phyloP scores from a whole-genome alignment of 345 rosid species.

The Citrus glauca region DNA sequence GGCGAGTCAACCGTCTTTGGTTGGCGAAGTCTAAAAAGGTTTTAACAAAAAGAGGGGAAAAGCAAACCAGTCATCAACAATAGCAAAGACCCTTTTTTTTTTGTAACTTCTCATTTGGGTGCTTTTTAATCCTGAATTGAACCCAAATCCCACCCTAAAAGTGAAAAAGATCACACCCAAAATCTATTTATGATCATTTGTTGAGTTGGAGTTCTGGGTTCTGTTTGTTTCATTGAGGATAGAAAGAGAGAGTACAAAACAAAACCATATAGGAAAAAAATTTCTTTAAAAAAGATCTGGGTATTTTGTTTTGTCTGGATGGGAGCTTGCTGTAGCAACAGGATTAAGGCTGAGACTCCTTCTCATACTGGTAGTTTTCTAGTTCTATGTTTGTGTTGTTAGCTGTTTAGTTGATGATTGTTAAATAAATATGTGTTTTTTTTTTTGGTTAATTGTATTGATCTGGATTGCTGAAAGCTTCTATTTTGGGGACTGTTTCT shows the following conservation, averaged over 20 bases:
- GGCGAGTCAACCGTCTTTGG: slow-evolving; percentile 30
- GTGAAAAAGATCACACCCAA: neutral
- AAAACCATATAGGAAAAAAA: neutral
- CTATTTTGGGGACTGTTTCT: neutral
- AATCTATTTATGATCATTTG: neutral
- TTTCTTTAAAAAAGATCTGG: slow-evolving; percentile 14
- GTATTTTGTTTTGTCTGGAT: slow-evolving; percentile 27
- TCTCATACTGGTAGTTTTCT: slow-evolving; percentile 52
- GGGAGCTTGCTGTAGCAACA: slow-evolving; percentile 91
- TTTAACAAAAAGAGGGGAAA: neutral
- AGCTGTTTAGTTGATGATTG: neutral
- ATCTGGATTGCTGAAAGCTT: neutral
- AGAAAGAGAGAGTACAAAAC: neutral
- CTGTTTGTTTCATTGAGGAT: neutral
- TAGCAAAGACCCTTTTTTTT: neutral
- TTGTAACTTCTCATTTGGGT: neutral
- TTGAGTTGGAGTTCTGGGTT: slow-evolving; percentile 1
- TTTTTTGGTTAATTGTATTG: neutral
- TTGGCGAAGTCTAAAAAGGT: slow-evolving; percentile 27
- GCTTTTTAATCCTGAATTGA: neutral
- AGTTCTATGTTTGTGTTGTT: slow-evolving; percentile 1
- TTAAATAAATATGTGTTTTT: neutral
- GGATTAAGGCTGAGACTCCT: slow-evolving; percentile 76
- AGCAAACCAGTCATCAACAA: neutral
- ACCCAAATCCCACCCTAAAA: neutral